Percentiles rank a stretch among this genome's conserved stretches.
Conservation (phyloP, 352 stramenopile genomes). For the Phytophthora pini region DNA sequence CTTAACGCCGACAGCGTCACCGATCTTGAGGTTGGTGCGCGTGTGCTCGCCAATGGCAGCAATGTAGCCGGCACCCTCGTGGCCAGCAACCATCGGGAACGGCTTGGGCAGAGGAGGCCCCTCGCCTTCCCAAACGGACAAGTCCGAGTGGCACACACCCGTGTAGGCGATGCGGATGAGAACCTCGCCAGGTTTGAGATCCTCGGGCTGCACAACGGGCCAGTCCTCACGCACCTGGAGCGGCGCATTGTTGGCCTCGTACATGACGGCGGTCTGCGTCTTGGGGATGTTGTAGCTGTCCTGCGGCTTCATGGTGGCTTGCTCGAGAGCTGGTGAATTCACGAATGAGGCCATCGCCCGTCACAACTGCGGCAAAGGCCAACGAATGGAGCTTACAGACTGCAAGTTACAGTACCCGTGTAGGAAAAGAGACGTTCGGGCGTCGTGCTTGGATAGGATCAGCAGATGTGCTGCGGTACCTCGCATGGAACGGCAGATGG, state of each 20-base stretch:
- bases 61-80: conserved; percentile 63
- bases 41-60: conserved; percentile 56
- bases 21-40: conserved; percentile 52
- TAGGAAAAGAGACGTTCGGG: conserved; percentile 22
- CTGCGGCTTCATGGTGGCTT: conserved; percentile 47
- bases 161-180: conserved; percentile 59
- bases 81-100: conserved; percentile 58
- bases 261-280: conserved; percentile 59
- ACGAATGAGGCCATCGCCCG: conserved; percentile 14
- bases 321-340: conserved; percentile 22
- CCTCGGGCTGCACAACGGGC: conserved; percentile 50
- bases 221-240: conserved; percentile 58
- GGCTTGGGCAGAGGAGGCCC: conserved; percentile 41
- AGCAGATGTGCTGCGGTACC: conserved; percentile 25
- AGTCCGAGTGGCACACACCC: conserved; percentile 58
- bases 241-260: conserved; percentile 52
- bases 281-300: conserved; percentile 51
- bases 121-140: conserved; percentile 53
- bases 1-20: conserved; percentile 59
- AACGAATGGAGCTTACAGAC: conserved; percentile 16
- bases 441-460: conserved; percentile 28
- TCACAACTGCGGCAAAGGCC: conserved; percentile 4
- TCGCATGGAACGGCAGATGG: conserved; percentile 26
- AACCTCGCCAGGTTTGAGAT: conserved; percentile 54
- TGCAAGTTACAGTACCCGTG: too few species aligned